These are phyloP conservation scores for Articulospora tetracladia DNA, from an alignment of 495 filamentous ascomycete species.

Conservation along the genomic window DNA sequence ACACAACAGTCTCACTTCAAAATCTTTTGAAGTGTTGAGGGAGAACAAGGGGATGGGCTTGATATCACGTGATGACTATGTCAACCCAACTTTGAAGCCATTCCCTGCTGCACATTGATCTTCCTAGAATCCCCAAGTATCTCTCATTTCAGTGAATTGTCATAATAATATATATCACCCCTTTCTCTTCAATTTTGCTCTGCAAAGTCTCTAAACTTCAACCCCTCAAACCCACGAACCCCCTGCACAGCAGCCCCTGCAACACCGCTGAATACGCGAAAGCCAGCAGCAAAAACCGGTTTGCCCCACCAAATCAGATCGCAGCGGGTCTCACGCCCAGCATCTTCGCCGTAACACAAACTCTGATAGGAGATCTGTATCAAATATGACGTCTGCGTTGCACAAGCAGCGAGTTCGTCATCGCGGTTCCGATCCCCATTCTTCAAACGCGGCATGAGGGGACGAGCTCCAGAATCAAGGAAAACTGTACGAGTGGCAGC, in stretches of 20 bases:
- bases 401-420: background rate
- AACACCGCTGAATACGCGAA: background rate
- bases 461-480: background rate
- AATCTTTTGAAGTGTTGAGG: too few relatives aligned
- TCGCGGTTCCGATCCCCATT: background rate
- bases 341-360: background rate
- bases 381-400: background rate
- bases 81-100: too few relatives aligned
- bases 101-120: too few relatives aligned
- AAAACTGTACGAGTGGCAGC: background rate
- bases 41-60: too few relatives aligned
- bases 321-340: background rate
- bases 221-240: background rate
- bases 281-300: background rate
- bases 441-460: background rate
- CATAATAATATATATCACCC: background rate
- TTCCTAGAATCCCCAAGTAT: too few relatives aligned
- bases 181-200: too few relatives aligned
- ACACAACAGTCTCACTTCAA: too few relatives aligned
- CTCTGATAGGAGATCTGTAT: background rate
- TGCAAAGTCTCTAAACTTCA: background rate
- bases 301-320: background rate
- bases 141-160: too few relatives aligned
- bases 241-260: background rate
- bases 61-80: too few relatives aligned